phyloP scores from a whole-genome alignment of 495 filamentous ascomycete genomes.

The Filosporella fistucella region DNA sequence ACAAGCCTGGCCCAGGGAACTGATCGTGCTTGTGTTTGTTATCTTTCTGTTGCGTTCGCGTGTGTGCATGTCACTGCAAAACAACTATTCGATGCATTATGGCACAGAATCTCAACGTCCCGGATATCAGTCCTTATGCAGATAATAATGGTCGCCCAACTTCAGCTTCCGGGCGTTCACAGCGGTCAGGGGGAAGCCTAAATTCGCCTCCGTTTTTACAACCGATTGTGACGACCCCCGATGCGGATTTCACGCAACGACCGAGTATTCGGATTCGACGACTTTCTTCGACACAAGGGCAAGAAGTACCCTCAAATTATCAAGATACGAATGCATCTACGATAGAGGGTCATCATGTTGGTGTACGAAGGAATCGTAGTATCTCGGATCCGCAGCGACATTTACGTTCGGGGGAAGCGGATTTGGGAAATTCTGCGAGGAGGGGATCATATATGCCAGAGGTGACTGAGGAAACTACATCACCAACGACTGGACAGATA shows the following conservation, averaged over 20 bases:
- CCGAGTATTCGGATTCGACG: constrained; percentile 6
- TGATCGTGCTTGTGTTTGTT: too few relatives aligned
- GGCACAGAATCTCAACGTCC: too few relatives aligned
- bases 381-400: background rate
- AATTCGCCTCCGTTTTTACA: background rate
- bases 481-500: constrained; percentile 26
- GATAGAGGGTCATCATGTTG: background rate
- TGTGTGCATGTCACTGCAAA: too few relatives aligned
- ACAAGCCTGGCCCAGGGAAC: too few relatives aligned
- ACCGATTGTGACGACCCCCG: too few relatives aligned
- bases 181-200: background rate
- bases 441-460: constrained; percentile 26
- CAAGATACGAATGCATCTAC: background rate
- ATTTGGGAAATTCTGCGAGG: background rate
- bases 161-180: background rate
- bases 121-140: too few relatives aligned
- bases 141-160: too few relatives aligned
- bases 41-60: too few relatives aligned
- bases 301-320: background rate
- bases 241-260: constrained; percentile 1
- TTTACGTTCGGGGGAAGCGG: background rate
- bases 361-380: constrained; percentile 1
- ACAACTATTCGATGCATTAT: too few relatives aligned
- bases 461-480: constrained; percentile 34
- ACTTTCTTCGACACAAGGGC: background rate